A percentile compares a stretch with the other conserved stretches of the same genome.
Evolutionary conservation across 768 basidiomycete species (phyloP).

Genomic region (Lentinula boryana): DNA sequence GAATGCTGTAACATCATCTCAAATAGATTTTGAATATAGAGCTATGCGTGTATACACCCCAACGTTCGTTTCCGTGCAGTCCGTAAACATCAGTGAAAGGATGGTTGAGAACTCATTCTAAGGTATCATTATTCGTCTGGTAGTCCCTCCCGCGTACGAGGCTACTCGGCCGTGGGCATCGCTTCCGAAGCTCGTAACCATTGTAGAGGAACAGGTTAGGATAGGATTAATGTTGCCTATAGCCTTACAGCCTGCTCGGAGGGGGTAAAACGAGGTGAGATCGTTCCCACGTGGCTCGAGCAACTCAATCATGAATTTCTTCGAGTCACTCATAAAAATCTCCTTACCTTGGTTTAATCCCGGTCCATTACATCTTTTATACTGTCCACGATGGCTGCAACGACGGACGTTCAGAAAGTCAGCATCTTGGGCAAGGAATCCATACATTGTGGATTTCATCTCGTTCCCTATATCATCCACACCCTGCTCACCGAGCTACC

Average conservation of each 20-base stretch:
- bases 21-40: neutral
- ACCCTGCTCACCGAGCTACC: conserved; percentile 68
- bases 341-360: neutral
- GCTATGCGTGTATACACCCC: neutral
- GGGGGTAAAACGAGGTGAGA: neutral
- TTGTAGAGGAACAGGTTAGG: neutral
- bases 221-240: neutral
- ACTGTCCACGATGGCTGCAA: conserved; percentile 16
- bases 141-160: neutral
- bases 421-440: conserved; percentile 80
- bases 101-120: no score
- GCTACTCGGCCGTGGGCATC: neutral
- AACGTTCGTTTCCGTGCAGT: no score
- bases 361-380: neutral
- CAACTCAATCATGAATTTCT: neutral
- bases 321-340: neutral
- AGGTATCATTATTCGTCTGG: no score
- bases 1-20: neutral
- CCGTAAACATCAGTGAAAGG: no score
- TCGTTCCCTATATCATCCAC: conserved; percentile 76
- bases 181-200: neutral
- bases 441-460: conserved; percentile 93
- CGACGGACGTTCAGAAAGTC: conserved; percentile 66
- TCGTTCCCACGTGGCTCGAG: neutral
- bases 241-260: neutral